phyloP scores from a whole-genome alignment of 768 basidiomycete genomes.

The Tylopilus plumbeoviolaceoides region DNA sequence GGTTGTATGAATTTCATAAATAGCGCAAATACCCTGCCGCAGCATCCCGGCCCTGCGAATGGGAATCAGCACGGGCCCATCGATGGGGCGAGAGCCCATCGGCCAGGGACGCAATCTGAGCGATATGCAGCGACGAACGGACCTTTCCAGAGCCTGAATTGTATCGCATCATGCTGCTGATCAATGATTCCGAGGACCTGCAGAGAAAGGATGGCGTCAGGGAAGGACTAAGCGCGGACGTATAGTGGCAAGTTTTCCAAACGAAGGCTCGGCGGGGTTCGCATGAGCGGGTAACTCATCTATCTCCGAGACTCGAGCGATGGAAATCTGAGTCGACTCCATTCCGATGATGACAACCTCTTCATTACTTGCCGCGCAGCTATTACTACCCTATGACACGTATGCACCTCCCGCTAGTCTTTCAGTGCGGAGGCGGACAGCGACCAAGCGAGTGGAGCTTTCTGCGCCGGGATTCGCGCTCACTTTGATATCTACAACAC shows the following conservation, averaged over 20 bases:
- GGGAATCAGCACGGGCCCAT: conserved; percentile 3
- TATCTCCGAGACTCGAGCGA: conserved; percentile 1
- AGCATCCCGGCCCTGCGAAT: conserved; percentile 1
- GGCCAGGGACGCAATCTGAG: conserved; percentile 4
- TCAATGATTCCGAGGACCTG: conserved; percentile 9
- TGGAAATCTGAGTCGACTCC: not conserved
- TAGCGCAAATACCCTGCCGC: not conserved
- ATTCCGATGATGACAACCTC: not conserved
- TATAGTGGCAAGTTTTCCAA: conserved; percentile 2
- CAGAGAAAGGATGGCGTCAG: not conserved
- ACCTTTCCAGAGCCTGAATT: not conserved
- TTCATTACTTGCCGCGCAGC: conserved; percentile 7
- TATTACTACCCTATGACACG: conserved; percentile 14
- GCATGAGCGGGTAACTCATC: not conserved
- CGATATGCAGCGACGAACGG: not conserved
- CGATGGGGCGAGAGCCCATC: not conserved
- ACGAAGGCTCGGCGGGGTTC: not conserved
- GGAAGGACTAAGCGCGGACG: not conserved
- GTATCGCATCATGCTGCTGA: conserved; percentile 6
- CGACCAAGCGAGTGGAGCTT: conserved; percentile 2
- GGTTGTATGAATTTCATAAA: conserved; percentile 13
- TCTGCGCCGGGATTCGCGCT: conserved; percentile 7
- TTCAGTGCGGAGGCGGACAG: not conserved
- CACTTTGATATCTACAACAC: not conserved
- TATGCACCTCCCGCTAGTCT: not conserved